Evolutionary conservation across 768 basidiomycete genomes (phyloP), one percentile per base, ranked within the genome.

Genomic region (Pholiota molesta): DNA sequence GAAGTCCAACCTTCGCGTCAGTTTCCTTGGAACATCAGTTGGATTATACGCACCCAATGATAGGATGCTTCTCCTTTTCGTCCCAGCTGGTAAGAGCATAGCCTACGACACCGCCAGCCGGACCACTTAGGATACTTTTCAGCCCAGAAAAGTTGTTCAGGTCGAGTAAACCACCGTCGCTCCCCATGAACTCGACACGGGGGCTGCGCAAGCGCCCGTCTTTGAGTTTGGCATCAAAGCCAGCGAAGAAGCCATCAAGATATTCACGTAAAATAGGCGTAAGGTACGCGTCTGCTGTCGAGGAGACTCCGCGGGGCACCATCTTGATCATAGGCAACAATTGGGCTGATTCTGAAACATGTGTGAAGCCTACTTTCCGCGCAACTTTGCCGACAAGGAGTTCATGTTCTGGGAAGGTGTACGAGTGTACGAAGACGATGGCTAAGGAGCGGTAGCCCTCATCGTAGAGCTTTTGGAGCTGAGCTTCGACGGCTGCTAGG

Each of bases 321-420:
- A 96, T 91, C 76, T 95, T 95, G 80, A 97, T 96, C 92, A 94
- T 94, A 2, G 94, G 92, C 29, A 94, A 83, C n/a, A 96, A 81
- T 63, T 89, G 86, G 2, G 92, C 89, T 0, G 95, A 96, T 67
- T 93, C 86, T 1, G 94, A 96, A 67, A 98, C 86, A 49, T 97
- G 94, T 5, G 81, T 80, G 74, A 98, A 99, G n/a, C 96, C 96
- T 5, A 97, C 71, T 52, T 84, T 81, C 21, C 86, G 81, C 4
- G 95, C 97, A 19, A 97, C 71, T 0, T 77, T 75, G 31, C 91
- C 95, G 21, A 98, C 75, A 39, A 81, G 74, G 2, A 79, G 77
- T 72, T 98, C 96, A 72, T 99, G 97, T 9, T 90, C 86, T 0
- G 93, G 93, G 73, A 84, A 95, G 8, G 94, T 96, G 73, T 94